Conservation (phyloP, 768 basidiomycete species). For the Russula vinacea region DNA sequence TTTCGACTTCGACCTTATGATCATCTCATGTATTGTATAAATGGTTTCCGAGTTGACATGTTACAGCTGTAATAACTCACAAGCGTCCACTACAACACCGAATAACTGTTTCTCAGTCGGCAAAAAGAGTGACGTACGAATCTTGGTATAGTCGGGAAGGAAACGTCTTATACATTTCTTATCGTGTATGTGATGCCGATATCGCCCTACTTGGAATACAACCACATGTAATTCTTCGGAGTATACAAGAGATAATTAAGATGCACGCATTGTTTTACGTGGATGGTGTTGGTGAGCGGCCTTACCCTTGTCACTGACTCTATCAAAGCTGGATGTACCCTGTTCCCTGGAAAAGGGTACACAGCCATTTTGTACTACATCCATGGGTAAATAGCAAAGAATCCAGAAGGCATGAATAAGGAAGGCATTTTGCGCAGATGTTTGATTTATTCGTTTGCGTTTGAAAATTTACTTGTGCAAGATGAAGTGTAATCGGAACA, state of each 20-base stretch:
- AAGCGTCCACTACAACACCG: no score
- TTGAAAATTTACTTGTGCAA: conserved; percentile 16
- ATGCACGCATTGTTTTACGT: conserved; percentile 1
- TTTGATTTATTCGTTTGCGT: conserved; percentile 13
- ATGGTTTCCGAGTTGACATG: no score
- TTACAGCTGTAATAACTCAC: no score
- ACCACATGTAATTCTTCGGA: conserved; percentile 1
- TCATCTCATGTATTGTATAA: no score
- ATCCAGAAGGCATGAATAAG: conserved; percentile 3
- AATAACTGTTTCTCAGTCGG: no score
- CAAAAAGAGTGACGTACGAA: no score
- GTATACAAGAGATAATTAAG: conserved; percentile 14
- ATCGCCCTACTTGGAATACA: conserved; percentile 5
- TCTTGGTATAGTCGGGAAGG: background rate
- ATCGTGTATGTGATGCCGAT: no score
- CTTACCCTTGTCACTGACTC: no score
- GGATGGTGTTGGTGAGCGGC: background rate
- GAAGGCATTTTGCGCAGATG: conserved; percentile 7
- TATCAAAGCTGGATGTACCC: background rate
- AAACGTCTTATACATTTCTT: background rate
- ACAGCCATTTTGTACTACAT: conserved; percentile 13
- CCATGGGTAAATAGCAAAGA: conserved; percentile 10
- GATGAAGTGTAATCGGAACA: conserved; percentile 5
- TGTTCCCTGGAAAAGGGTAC: conserved; percentile 1
- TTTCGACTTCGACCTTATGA: no score